Conservation (phyloP, 176 grass and related monocot species). For the Carex scoparia region DNA sequence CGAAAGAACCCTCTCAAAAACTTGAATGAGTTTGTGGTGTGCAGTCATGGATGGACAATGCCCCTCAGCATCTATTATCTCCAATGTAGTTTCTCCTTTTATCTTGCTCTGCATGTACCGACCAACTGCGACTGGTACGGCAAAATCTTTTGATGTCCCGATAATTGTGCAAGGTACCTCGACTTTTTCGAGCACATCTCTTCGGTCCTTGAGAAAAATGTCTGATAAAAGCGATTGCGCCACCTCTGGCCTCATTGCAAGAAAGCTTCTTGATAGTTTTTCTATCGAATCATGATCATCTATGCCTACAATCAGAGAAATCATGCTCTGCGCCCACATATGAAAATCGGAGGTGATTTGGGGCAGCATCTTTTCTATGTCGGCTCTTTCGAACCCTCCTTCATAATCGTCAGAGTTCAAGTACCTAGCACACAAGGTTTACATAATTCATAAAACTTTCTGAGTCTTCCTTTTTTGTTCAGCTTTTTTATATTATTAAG, state of each 20-base stretch:
- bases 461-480: not conserved
- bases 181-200: constrained; percentile 34
- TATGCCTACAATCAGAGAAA: constrained; percentile 27
- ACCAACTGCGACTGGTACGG: constrained; percentile 40
- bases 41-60: constrained; percentile 70
- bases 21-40: constrained; percentile 32
- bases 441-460: not conserved
- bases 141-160: constrained; percentile 43
- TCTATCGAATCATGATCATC: constrained; percentile 9
- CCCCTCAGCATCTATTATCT: constrained; percentile 45
- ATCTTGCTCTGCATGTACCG: constrained; percentile 54
- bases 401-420: constrained; percentile 69
- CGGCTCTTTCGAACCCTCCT: constrained; percentile 52
- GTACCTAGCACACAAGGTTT: constrained; percentile 36
- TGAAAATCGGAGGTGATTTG: constrained; percentile 47
- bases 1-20: constrained; percentile 41
- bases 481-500: not conserved
- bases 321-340: constrained; percentile 47
- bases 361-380: constrained; percentile 39
- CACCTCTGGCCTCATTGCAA: constrained; percentile 51
- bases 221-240: constrained; percentile 41
- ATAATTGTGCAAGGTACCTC: constrained; percentile 54
- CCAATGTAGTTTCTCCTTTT: constrained; percentile 24
- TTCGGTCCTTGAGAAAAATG: constrained; percentile 64
- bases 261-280: constrained; percentile 41